Base-by-base conservation (phyloP, 2,329 filamentous ascomycete genomes). In the Claviceps citrina region DNA sequence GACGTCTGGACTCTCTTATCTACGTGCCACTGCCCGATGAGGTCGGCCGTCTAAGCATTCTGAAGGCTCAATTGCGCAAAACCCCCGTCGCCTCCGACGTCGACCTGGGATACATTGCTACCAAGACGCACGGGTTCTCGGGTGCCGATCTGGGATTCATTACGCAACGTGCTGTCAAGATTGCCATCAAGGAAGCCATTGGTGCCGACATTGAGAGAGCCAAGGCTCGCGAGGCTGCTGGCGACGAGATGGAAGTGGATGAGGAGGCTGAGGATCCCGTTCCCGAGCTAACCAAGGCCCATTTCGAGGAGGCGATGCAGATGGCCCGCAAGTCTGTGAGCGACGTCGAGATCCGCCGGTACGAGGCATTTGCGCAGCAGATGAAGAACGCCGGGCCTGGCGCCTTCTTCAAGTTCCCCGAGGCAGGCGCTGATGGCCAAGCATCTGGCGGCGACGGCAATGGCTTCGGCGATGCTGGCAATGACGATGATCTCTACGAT, bases 121-220 rank as follows among this genome's bases (percentile, higher is more conserved):
- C 80, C 66, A 93, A 93, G 74, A 98, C 91, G 5, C 86, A 98
- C 67, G 91, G 91, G 47, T 98, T 96, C 77, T 96, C 91, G 42
- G 91, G 91, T 87, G 91, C 91, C 57, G 91, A 98, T 82, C 75
- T 98, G 61, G 91, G 91, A 47, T 98, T 96, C 70, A 87, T 98
- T 59, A 95, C 91, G 19, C 91, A 98, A 70, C 86, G 91, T 62
- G 91, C 91, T 40, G 91, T 94, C 71, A 98, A 98, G 78, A 80
- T 96, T 56, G 91, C 91, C 53, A 98, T 98, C 70, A 98, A 98
- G 76, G 81, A 98, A 69, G 79, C 89, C 24, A 98, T 98, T 54
- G 70, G 78, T 15, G 59, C 73, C 35, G 89, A 96, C 46, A 96
- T 98, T 52, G 84, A 93, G 66, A 83, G 84, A 51, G 71, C 73